These are phyloP conservation scores for Helotiales sp. DNA, from an alignment of 2,329 filamentous ascomycete species.

Conservation along the genomic window DNA sequence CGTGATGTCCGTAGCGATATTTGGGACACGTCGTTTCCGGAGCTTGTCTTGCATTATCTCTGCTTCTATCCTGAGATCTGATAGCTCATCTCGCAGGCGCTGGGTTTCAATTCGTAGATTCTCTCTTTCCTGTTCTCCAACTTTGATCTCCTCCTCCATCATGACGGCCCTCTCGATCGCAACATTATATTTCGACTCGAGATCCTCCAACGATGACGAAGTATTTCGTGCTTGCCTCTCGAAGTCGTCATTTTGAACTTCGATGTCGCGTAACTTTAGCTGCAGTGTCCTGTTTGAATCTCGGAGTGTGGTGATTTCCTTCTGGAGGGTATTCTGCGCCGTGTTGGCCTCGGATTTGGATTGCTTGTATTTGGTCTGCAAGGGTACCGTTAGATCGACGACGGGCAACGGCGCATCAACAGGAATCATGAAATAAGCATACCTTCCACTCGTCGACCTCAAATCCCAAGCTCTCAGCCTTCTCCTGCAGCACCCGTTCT, in stretches of 20 bases:
- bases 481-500: slow-evolving; percentile 83
- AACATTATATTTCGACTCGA: slow-evolving; percentile 96
- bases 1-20: slow-evolving; percentile 66
- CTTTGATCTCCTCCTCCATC: slow-evolving; percentile 92
- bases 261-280: slow-evolving; percentile 86
- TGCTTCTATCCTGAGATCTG: slow-evolving; percentile 91
- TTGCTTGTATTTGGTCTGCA: slow-evolving; percentile 91
- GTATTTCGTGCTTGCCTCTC: slow-evolving; percentile 96
- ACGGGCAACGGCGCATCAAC: background rate
- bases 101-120: slow-evolving; percentile 87
- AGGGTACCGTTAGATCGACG: slow-evolving; percentile 17
- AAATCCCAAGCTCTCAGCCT: slow-evolving; percentile 81
- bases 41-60: slow-evolving; percentile 96
- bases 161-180: slow-evolving; percentile 90
- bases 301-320: slow-evolving; percentile 91
- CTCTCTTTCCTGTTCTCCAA: slow-evolving; percentile 91
- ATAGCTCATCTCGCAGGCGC: slow-evolving; percentile 85
- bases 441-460: slow-evolving; percentile 99
- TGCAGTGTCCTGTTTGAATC: slow-evolving; percentile 83
- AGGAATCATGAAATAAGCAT: slow-evolving; percentile 43
- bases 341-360: slow-evolving; percentile 85
- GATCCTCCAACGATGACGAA: slow-evolving; percentile 91
- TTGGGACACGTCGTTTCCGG: slow-evolving; percentile 70
- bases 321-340: slow-evolving; percentile 86
- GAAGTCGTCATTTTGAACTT: slow-evolving; percentile 98